phyloP scores from a whole-genome alignment of 352 stramenopile genomes.

The Detonula confervacea region DNA sequence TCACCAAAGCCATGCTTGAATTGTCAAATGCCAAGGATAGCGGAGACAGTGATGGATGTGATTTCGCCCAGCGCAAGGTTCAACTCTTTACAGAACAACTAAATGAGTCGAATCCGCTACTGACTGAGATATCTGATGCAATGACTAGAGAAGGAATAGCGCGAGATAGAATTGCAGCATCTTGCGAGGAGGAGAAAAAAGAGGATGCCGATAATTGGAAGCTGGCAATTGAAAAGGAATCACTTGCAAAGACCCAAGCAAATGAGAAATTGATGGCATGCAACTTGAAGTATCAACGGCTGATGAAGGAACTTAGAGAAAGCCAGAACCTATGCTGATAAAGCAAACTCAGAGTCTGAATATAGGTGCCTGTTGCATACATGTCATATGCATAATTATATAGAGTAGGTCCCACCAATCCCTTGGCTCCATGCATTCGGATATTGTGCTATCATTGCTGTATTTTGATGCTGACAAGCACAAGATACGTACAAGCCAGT shows the following conservation, averaged over 20 bases:
- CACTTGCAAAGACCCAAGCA: slow-evolving; percentile 51
- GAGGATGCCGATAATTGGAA: slow-evolving; percentile 38
- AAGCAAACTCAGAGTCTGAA: no score
- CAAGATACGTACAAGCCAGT: no score
- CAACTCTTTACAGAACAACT: slow-evolving; percentile 84
- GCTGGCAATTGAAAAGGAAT: slow-evolving; percentile 49
- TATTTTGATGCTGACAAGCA: no score
- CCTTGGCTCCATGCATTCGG: no score
- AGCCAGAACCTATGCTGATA: no score
- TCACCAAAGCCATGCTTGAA: slow-evolving; percentile 83
- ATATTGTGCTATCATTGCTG: no score
- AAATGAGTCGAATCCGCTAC: slow-evolving; percentile 86
- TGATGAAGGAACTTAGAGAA: slow-evolving; percentile 76
- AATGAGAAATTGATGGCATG: slow-evolving; percentile 77
- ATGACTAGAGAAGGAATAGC: slow-evolving; percentile 81
- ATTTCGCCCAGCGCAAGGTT: slow-evolving; percentile 61
- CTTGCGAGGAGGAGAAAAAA: slow-evolving; percentile 22
- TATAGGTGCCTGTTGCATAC: no score
- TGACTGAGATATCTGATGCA: slow-evolving; percentile 85
- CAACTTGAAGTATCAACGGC: slow-evolving; percentile 72
- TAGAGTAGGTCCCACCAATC: no score
- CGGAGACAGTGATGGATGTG: slow-evolving; percentile 33
- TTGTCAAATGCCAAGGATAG: slow-evolving; percentile 57
- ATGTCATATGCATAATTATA: no score
- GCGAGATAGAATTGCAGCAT: slow-evolving; percentile 41